A percentile compares a stretch with the other conserved stretches of the same genome.
These are phyloP conservation scores for Linnemannia hyalina DNA, from an alignment of 192 early-diverging fungal genomes.

Conservation along the genomic window DNA sequence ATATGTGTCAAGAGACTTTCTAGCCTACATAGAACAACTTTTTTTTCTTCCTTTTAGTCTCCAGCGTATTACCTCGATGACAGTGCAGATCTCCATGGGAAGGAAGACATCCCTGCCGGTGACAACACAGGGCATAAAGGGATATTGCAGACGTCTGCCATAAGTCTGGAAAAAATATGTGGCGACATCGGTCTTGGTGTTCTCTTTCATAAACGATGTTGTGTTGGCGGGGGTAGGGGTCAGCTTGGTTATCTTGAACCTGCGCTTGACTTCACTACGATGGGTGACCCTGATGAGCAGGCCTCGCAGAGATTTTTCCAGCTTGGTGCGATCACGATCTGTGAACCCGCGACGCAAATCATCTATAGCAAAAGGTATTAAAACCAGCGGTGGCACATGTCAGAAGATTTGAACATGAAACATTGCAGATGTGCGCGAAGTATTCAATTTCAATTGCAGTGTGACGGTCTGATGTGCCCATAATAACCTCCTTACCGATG, in stretches of 20 bases:
- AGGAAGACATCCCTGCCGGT: conserved; percentile 78
- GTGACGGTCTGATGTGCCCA: too few relatives aligned
- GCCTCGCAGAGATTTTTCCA: conserved; percentile 68
- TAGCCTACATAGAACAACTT: not conserved
- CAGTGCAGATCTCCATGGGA: conserved; percentile 93
- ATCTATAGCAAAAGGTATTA: conserved; percentile 18
- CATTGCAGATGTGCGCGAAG: not conserved
- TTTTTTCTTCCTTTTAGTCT: not conserved
- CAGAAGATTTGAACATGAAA: not conserved
- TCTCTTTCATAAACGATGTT: conserved; percentile 80
- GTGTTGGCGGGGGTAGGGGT: conserved; percentile 73
- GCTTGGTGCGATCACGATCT: conserved; percentile 58
- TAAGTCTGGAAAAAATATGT: conserved; percentile 85
- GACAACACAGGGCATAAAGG: conserved; percentile 86
- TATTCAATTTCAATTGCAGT: not conserved
- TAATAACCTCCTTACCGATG: conserved; percentile 18
- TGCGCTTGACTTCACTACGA: conserved; percentile 76
- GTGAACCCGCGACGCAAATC: conserved; percentile 63
- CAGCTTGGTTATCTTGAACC: conserved; percentile 78
- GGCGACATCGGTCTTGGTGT: conserved; percentile 73
- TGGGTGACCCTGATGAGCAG: conserved; percentile 70
- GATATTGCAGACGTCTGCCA: conserved; percentile 76
- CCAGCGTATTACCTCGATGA: conserved; percentile 59
- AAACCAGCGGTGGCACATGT: not conserved
- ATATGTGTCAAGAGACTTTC: not conserved